phyloP scores from a whole-genome alignment of 202 grass and related monocot species.

The Carex arenaria region DNA sequence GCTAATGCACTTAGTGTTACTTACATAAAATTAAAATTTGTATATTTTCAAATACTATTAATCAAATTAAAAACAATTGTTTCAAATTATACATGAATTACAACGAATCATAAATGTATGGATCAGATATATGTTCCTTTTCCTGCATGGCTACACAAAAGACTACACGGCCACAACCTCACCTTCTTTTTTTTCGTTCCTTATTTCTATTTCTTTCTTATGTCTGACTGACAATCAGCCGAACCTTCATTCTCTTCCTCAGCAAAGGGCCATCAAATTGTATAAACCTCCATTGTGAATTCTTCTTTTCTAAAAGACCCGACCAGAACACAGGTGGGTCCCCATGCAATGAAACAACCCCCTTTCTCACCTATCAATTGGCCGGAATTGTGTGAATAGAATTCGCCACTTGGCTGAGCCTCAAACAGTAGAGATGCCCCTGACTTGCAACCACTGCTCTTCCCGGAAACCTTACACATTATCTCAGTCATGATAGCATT shows the following conservation, averaged over 20 bases:
- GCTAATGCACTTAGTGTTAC: too few relatives aligned
- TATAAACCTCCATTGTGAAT: constrained; percentile 66
- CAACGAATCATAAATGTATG: too few relatives aligned
- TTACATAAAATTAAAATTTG: too few relatives aligned
- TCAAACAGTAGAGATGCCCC: neutral
- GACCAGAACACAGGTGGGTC: constrained; percentile 70
- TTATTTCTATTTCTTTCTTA: too few relatives aligned
- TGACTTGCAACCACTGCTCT: neutral
- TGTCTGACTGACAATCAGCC: too few relatives aligned
- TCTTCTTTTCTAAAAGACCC: constrained; percentile 61
- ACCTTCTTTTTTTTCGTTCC: too few relatives aligned
- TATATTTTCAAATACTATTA: too few relatives aligned
- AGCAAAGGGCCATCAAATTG: constrained; percentile 43
- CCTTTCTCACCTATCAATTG: constrained; percentile 63
- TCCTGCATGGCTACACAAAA: too few relatives aligned
- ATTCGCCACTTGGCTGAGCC: constrained; percentile 50
- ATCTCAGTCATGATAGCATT: constrained; percentile 42
- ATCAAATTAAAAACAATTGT: too few relatives aligned
- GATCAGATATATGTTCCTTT: too few relatives aligned
- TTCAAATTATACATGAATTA: too few relatives aligned
- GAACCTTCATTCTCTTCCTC: constrained; percentile 72
- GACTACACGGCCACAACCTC: too few relatives aligned
- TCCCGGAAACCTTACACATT: constrained; percentile 4
- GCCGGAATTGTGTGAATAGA: constrained; percentile 53
- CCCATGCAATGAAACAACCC: constrained; percentile 51